Evolutionary conservation across 495 filamentous ascomycete genomes (phyloP), one percentile per base, ranked within the genome.

Genomic region (Polyplosphaeria fusca): DNA sequence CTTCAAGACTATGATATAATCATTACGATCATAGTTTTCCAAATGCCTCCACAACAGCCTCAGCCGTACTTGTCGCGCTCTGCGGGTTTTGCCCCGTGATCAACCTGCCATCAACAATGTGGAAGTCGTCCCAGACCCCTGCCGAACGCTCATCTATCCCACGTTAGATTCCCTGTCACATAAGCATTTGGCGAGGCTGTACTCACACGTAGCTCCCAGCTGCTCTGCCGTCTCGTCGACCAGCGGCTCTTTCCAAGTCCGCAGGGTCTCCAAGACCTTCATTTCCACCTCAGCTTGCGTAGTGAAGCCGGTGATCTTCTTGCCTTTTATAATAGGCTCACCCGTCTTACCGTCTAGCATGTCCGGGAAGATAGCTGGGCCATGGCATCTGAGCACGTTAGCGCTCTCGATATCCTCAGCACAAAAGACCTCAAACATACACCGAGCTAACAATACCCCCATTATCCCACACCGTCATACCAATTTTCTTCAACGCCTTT

Each of bases 111-210:
- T 69, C 74, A 19, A 71, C 66, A 46, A 77, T 60, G 55, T 73
- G 65, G 53, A 74, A 77, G 40, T 72, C 71, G 67, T 75, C 77
- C 77, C 76, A 78, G 26, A 73, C 65, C 5, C 73, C 76, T n/a
- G n/a, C n/a, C n/a, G n/a, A n/a, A n/a, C n/a, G n/a, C n/a, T n/a
- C n/a, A n/a, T n/a, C n/a, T n/a, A n/a, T n/a, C n/a, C n/a, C n/a
- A n/a, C n/a, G n/a, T n/a, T n/a, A n/a, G n/a, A n/a, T n/a, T n/a
- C n/a, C n/a, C n/a, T n/a, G n/a, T n/a, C n/a, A n/a, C n/a, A n/a
- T n/a, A n/a, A n/a, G n/a, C n/a, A n/a, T n/a, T n/a, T n/a, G n/a
- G n/a, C n/a, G 7, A 16, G 19, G 32, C 4, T 1, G 16, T 2
- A 32, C 72, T 68, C 52, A 74, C 73, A 77, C 3, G 57, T 68